Evolutionary conservation across 306 rosid species (phyloP).

Genomic region (Medicago truncatula): DNA sequence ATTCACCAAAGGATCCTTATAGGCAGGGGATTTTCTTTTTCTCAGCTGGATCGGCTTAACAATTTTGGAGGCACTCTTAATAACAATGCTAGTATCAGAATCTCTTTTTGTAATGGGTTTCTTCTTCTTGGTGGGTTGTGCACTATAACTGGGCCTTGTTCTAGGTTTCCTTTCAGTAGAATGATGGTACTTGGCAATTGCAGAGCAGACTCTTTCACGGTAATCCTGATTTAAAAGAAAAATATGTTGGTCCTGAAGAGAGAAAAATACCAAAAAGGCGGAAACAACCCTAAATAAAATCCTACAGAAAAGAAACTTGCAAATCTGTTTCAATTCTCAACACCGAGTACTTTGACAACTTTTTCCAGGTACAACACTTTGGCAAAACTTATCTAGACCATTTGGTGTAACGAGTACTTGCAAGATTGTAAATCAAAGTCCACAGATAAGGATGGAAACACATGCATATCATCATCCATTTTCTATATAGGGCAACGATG

Average conservation of each 20-base stretch:
- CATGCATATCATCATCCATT: constrained; percentile 9
- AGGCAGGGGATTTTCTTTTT: constrained; percentile 66
- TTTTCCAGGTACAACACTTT: not conserved
- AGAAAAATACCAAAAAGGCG: not conserved
- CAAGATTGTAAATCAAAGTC: not conserved
- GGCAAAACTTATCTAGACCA: not conserved
- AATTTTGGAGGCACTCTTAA: constrained; percentile 43
- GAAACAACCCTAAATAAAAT: not conserved
- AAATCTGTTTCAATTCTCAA: not conserved
- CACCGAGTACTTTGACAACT: not conserved
- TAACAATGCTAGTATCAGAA: constrained; percentile 36
- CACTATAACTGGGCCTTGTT: constrained; percentile 54
- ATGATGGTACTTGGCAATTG: constrained; percentile 69
- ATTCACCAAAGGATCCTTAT: constrained; percentile 85
- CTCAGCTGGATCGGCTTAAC: constrained; percentile 41
- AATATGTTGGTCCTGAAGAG: constrained; percentile 31
- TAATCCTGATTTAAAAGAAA: constrained; percentile 60
- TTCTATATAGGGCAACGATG: constrained; percentile 2
- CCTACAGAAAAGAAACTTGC: not conserved
- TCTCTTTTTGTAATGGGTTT: constrained; percentile 53
- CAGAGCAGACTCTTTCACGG: constrained; percentile 78
- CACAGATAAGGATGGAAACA: not conserved
- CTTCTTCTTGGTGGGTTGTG: constrained; percentile 50
- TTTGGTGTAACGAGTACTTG: not conserved
- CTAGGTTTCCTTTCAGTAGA: constrained; percentile 64